A percentile compares a stretch with the other conserved stretches of the same genome.
Evolutionary conservation across 2,329 filamentous ascomycete genomes (phyloP).

Genomic region (Cryphonectria nitschkei): DNA sequence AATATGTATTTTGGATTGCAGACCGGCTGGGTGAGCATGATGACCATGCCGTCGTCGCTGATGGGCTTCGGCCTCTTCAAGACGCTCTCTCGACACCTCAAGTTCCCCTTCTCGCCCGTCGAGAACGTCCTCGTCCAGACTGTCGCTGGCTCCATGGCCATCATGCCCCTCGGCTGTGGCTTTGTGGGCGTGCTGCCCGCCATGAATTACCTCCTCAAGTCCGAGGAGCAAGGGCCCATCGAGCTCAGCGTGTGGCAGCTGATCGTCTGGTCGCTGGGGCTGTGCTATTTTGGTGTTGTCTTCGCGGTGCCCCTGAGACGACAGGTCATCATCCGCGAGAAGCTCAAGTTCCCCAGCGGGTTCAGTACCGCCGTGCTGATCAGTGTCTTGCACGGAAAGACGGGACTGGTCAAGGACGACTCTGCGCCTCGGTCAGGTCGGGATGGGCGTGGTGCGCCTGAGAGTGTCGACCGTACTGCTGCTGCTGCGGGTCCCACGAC

Average conservation of each 20-base stretch:
- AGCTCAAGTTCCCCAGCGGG: slow-evolving; percentile 90
- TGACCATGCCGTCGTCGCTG: slow-evolving; percentile 95
- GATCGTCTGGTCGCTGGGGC: slow-evolving; percentile 86
- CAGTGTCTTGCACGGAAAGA: slow-evolving; percentile 76
- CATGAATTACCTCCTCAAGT: slow-evolving; percentile 80
- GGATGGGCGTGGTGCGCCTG: slow-evolving; percentile 27
- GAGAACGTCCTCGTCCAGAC: slow-evolving; percentile 98
- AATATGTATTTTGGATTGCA: slow-evolving; percentile 99
- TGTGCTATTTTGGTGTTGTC: slow-evolving; percentile 96
- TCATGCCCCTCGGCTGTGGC: slow-evolving; percentile 94
- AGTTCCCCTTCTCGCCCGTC: slow-evolving; percentile 85
- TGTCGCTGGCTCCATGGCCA: slow-evolving; percentile 91
- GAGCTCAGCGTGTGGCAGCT: slow-evolving; percentile 74
- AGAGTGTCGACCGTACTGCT: slow-evolving; percentile 22
- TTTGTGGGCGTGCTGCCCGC: slow-evolving; percentile 92
- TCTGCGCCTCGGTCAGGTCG: slow-evolving; percentile 37
- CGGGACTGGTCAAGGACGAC: slow-evolving; percentile 32
- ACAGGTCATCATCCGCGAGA: slow-evolving; percentile 91
- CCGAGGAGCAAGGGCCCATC: slow-evolving; percentile 79
- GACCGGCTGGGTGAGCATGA: slow-evolving; percentile 64
- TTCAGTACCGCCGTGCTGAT: slow-evolving; percentile 96
- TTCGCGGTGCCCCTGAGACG: slow-evolving; percentile 91
- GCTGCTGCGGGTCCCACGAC: slow-evolving; percentile 28
- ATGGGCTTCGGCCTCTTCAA: slow-evolving; percentile 96
- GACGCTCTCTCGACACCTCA: slow-evolving; percentile 70